These are phyloP conservation scores for Paraconiothyrium sp. DNA, from an alignment of 2,329 filamentous ascomycete genomes.

Conservation along the genomic window DNA sequence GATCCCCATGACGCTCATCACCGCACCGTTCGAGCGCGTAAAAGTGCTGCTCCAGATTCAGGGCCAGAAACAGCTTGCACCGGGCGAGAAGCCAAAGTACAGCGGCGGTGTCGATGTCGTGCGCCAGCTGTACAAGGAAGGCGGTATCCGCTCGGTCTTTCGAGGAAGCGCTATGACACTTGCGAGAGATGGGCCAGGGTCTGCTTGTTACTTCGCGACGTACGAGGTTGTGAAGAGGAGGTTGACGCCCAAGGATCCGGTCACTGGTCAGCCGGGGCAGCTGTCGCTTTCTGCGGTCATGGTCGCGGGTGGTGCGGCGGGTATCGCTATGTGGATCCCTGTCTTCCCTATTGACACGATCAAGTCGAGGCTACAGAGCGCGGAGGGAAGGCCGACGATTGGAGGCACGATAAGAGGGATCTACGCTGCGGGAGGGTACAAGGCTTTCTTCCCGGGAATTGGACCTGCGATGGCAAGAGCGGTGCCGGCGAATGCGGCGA, in stretches of 20 bases:
- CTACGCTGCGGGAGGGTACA: slow-evolving; percentile 83
- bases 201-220: slow-evolving; percentile 94
- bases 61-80: slow-evolving; percentile 83
- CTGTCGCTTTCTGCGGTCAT: slow-evolving; percentile 85
- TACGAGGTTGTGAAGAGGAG: slow-evolving; percentile 95
- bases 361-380: slow-evolving; percentile 92
- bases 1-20: slow-evolving; percentile 96
- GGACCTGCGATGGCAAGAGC: slow-evolving; percentile 91
- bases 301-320: slow-evolving; percentile 86
- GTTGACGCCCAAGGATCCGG: slow-evolving; percentile 82
- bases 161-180: slow-evolving; percentile 90
- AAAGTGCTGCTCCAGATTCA: slow-evolving; percentile 99
- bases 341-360: slow-evolving; percentile 98
- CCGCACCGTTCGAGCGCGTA: slow-evolving; percentile 98
- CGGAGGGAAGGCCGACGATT: slow-evolving; percentile 83
- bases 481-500: slow-evolving; percentile 95
- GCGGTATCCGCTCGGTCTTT: slow-evolving; percentile 91
- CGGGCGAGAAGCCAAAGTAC: slow-evolving; percentile 94
- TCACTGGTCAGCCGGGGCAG: slow-evolving; percentile 75
- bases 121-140: slow-evolving; percentile 89
- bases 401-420: slow-evolving; percentile 81
- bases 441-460: slow-evolving; percentile 97
- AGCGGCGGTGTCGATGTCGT: slow-evolving; percentile 88
- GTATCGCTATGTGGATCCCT: slow-evolving; percentile 98
- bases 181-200: slow-evolving; percentile 91